phyloP scores from a whole-genome alignment of 257 asterid species.

The Knoxia roxburghii region DNA sequence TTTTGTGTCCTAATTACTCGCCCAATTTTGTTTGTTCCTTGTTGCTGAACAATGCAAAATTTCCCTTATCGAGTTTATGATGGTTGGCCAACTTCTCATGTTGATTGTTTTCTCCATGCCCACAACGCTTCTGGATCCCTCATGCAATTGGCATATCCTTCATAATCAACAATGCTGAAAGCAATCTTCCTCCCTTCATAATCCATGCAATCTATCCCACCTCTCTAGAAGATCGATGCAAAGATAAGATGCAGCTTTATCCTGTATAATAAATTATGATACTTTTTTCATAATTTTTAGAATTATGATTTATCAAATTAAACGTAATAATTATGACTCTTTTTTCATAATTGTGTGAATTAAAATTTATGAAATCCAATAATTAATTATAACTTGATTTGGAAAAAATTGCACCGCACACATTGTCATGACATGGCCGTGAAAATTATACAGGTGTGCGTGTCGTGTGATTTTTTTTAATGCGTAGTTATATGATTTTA shows the following conservation, averaged over 20 bases:
- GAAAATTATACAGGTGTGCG: too few relatives aligned
- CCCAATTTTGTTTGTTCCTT: conserved; percentile 21
- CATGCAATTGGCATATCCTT: conserved; percentile 21
- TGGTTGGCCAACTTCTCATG: conserved; percentile 10
- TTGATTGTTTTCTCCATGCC: conserved; percentile 23
- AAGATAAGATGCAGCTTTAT: conserved; percentile 26
- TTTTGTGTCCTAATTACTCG: conserved; percentile 25
- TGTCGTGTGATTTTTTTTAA: too few relatives aligned
- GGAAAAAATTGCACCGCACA: too few relatives aligned
- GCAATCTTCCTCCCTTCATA: conserved; percentile 19
- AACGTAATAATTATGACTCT: too few relatives aligned
- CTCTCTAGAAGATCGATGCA: conserved; percentile 21
- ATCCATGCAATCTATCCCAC: conserved; percentile 24
- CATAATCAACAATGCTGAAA: conserved; percentile 26
- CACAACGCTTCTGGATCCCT: neutral
- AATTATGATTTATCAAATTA: too few relatives aligned
- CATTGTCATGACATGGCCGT: too few relatives aligned
- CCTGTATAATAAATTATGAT: too few relatives aligned
- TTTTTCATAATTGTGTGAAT: too few relatives aligned
- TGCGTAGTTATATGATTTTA: too few relatives aligned
- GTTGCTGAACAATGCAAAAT: conserved; percentile 29
- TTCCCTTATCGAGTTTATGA: conserved; percentile 22
- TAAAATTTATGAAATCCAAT: too few relatives aligned
- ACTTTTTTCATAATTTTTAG: too few relatives aligned
- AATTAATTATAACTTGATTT: too few relatives aligned